Evolutionary conservation across 768 basidiomycete genomes (phyloP).

Genomic region (Cystofilobasidium bisporidii): DNA sequence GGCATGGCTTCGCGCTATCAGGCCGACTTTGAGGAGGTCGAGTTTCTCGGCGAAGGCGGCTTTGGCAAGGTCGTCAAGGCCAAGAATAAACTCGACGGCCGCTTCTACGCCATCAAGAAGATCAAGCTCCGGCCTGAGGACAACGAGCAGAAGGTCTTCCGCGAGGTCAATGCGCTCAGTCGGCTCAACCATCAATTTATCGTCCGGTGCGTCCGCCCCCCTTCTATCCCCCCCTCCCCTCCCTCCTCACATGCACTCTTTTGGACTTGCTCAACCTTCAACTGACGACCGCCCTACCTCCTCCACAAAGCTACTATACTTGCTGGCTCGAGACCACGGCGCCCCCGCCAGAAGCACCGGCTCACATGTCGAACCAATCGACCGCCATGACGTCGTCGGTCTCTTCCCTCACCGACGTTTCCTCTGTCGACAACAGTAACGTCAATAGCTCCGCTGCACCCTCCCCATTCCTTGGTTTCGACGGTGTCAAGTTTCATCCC

Average conservation of each 20-base stretch:
- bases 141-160: conserved; percentile 75
- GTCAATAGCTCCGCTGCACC: not conserved
- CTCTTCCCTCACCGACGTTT: conserved; percentile 10
- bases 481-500: conserved; percentile 54
- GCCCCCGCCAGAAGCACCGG: not conserved
- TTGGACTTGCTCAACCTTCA: conserved; percentile 37
- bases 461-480: conserved; percentile 22
- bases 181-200: conserved; percentile 78
- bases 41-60: conserved; percentile 72
- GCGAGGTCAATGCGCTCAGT: conserved; percentile 83
- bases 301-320: conserved; percentile 8
- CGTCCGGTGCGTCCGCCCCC: conserved; percentile 52
- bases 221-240: conserved; percentile 31
- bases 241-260: too few relatives aligned
- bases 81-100: conserved; percentile 71
- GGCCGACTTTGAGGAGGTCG: conserved; percentile 88
- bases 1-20: conserved; percentile 60
- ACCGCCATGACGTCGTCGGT: conserved; percentile 19
- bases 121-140: conserved; percentile 67
- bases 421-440: not conserved
- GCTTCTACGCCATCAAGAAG: conserved; percentile 77
- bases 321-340: conserved; percentile 23
- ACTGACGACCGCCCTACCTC: conserved; percentile 6
- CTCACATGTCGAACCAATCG: not conserved
- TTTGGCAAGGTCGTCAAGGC: conserved; percentile 96